Conservation (phyloP, 495 filamentous ascomycete genomes). For the Neurospora discreta region DNA sequence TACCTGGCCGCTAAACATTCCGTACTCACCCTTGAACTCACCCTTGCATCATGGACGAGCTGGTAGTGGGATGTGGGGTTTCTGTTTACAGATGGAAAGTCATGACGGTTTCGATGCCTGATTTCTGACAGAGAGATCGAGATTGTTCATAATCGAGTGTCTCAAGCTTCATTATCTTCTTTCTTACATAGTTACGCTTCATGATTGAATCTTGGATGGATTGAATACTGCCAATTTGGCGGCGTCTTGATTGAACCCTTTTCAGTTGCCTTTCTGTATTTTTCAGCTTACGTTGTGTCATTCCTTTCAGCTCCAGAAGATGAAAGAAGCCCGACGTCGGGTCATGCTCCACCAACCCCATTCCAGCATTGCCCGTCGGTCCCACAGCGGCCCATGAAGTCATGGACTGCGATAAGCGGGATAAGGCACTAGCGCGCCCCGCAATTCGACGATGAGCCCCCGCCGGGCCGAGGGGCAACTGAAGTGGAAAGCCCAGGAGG, state of each 20-base stretch:
- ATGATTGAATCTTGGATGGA: no score
- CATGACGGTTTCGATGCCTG: slow-evolving; percentile 2
- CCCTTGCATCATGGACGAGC: slow-evolving; percentile 1
- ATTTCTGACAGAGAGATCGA: background rate
- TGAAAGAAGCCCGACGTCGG: background rate
- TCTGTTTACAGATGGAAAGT: background rate
- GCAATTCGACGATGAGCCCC: slow-evolving; percentile 5
- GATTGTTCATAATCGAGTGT: background rate
- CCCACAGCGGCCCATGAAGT: slow-evolving; percentile 13
- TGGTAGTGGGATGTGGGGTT: background rate
- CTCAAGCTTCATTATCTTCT: no score
- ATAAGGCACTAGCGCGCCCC: slow-evolving; percentile 15
- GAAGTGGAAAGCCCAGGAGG: no score
- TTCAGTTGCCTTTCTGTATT: background rate
- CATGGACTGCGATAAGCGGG: slow-evolving; percentile 20
- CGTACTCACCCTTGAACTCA: background rate
- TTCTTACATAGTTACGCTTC: no score
- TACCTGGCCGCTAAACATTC: background rate
- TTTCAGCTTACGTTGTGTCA: background rate
- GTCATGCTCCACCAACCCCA: background rate
- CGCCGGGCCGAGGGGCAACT: slow-evolving; percentile 8
- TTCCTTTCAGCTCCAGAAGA: background rate
- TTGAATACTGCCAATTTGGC: background rate
- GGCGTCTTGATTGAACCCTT: background rate
- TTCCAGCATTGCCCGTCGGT: background rate